phyloP scores from a whole-genome alignment of 441 rosid species.

The Erodium texanum region DNA sequence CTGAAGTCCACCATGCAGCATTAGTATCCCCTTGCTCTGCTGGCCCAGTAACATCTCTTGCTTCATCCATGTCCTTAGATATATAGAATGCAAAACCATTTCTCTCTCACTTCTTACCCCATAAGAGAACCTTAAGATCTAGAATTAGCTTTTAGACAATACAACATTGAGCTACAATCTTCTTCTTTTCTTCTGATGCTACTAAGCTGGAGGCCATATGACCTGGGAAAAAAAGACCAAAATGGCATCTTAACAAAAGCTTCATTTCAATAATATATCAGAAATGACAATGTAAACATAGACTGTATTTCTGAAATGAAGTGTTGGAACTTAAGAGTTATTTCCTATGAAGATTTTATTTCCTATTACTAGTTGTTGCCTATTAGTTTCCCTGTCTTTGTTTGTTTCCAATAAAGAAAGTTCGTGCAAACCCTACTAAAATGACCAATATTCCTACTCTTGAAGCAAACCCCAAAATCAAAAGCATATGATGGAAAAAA shows the following conservation, averaged over 20 bases:
- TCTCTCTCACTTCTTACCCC: conserved; percentile 51
- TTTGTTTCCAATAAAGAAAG: no score
- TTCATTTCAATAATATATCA: background rate
- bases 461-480: no score
- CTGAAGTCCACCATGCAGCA: conserved; percentile 79
- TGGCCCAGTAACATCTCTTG: conserved; percentile 61
- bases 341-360: no score
- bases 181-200: conserved; percentile 24
- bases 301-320: background rate
- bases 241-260: conserved; percentile 9
- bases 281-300: background rate
- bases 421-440: no score
- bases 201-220: conserved; percentile 46
- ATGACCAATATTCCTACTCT: no score
- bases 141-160: conserved; percentile 28
- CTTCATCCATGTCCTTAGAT: conserved; percentile 69
- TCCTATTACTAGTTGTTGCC: no score
- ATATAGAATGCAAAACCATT: conserved; percentile 49
- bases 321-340: no score
- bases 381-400: no score
- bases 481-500: background rate
- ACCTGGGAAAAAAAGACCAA: conserved; percentile 30
- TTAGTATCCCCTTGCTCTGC: conserved; percentile 64
- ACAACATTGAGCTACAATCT: conserved; percentile 25
- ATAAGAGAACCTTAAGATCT: conserved; percentile 28